Evolutionary conservation across 768 basidiomycete species (phyloP).

Genomic region (Floccularia luteovirens): DNA sequence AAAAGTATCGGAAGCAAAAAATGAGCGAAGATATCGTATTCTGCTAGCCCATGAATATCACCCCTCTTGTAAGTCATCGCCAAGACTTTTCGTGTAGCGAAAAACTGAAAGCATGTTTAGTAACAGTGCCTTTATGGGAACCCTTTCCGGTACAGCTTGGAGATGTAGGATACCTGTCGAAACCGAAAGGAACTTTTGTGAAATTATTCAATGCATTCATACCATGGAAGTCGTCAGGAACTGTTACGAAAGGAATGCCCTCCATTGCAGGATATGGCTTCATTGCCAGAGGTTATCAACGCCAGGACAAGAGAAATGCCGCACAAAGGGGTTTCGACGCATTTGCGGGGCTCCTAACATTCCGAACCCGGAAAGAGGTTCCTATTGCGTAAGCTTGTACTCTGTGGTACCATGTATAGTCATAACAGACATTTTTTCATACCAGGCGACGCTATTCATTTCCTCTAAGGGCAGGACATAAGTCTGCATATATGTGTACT

Average conservation of each 20-base stretch:
- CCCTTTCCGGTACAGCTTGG: conserved; percentile 59
- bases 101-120: conserved; percentile 17
- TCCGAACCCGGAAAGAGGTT: conserved; percentile 27
- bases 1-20: conserved; percentile 29
- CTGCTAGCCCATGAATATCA: conserved; percentile 65
- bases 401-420: conserved; percentile 7
- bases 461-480: conserved; percentile 57
- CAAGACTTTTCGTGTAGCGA: conserved; percentile 1
- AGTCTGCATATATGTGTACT: conserved; percentile 57
- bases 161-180: conserved; percentile 68
- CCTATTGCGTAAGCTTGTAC: conserved; percentile 26
- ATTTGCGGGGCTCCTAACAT: conserved; percentile 39
- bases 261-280: conserved; percentile 55
- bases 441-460: conserved; percentile 47
- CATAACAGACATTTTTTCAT: background rate
- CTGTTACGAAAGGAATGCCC: conserved; percentile 34
- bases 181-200: conserved; percentile 61
- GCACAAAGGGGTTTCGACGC: conserved; percentile 53
- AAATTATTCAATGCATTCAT: conserved; percentile 65
- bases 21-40: conserved; percentile 65
- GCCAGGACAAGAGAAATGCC: conserved; percentile 48
- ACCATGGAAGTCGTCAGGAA: conserved; percentile 35
- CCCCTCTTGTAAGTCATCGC: conserved; percentile 42
- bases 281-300: conserved; percentile 34
- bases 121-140: conserved; percentile 65